Evolutionary conservation across 257 asterid species (phyloP), one percentile per base, ranked within the genome.

Genomic region (Hygrophila difformis): DNA sequence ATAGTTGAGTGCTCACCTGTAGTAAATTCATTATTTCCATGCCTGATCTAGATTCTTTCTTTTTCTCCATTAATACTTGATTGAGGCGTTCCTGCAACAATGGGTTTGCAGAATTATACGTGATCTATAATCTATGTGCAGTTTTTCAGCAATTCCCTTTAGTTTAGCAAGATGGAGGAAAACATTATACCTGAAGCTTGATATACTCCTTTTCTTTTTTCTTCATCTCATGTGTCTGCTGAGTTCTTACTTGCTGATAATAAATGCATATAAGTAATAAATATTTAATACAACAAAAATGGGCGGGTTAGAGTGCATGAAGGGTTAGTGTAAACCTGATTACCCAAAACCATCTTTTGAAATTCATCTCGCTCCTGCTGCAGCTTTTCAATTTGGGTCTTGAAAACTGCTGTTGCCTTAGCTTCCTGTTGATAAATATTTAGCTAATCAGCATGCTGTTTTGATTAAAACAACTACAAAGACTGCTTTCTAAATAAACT

Each of bases 1-100:
- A n/a, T n/a, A n/a, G n/a, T n/a, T n/a, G n/a, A n/a, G n/a, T 45
- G 46, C 29, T 60, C 49, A 82, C 96, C 96, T 86, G 98, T 33
- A 91, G 73, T 61, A 85, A 76, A 73, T 79, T 91, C 98, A 91
- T 86, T 37, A 91, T 86, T 66, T 91, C 98, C 88, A 91, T 86
- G 76, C 96, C 96, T 5, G 96, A 91, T 70, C 77, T 78, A 50
- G 98, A 79, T 80, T 91, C 95, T 76, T 91, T 91, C 86, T 91
- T 91, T 69, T 80, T 91, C 82, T 91, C 98, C 81, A 75, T 68
- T 43, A 82, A 56, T 45, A 85, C 96, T 72, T 89, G 98, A 71
- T 89, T 89, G 50, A 89, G 78, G 51, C 76, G 77, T 66, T 91
- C 96, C 96, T 91, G 69, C 65, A 69, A 62, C 19, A 56, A 23